phyloP scores from a whole-genome alignment of 306 rosid genomes.

The Rosa persica region DNA sequence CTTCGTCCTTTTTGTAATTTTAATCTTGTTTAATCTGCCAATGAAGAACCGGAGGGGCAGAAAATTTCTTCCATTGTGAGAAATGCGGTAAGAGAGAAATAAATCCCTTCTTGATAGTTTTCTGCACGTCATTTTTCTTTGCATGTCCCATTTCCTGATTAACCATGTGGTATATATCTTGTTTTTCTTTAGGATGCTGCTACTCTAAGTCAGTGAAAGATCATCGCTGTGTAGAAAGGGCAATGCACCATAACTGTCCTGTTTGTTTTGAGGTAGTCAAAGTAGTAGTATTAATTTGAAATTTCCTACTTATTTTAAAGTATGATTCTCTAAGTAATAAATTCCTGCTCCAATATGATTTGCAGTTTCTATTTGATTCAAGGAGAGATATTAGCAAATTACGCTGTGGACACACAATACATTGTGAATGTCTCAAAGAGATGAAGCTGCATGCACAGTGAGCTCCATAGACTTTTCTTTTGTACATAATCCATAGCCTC shows the following conservation, averaged over 20 bases:
- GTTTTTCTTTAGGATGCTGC: conserved; percentile 51
- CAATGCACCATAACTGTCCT: conserved; percentile 81
- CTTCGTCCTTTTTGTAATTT: not conserved
- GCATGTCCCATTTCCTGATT: not conserved
- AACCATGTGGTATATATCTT: conserved; percentile 1
- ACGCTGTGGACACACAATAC: conserved; percentile 54
- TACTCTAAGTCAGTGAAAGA: conserved; percentile 55
- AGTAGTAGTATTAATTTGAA: not conserved
- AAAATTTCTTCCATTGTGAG: conserved; percentile 61
- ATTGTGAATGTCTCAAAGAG: conserved; percentile 52
- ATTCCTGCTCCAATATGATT: not conserved
- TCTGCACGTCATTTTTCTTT: not conserved
- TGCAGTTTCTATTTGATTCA: conserved; percentile 69
- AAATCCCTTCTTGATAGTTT: not conserved
- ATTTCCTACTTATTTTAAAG: not conserved
- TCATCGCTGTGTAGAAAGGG: conserved; percentile 66
- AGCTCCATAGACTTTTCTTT: conserved; percentile 6
- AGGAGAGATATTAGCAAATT: conserved; percentile 44
- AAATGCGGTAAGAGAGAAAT: conserved; percentile 47
- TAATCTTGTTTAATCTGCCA: not conserved
- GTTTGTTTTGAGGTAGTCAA: conserved; percentile 72
- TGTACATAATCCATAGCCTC: not conserved
- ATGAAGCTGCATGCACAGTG: conserved; percentile 54
- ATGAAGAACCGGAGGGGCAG: conserved; percentile 60
- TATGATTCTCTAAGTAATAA: not conserved